Base-by-base conservation (phyloP, 495 filamentous ascomycete species). In the Hyphodiscus hymeniophilus region DNA sequence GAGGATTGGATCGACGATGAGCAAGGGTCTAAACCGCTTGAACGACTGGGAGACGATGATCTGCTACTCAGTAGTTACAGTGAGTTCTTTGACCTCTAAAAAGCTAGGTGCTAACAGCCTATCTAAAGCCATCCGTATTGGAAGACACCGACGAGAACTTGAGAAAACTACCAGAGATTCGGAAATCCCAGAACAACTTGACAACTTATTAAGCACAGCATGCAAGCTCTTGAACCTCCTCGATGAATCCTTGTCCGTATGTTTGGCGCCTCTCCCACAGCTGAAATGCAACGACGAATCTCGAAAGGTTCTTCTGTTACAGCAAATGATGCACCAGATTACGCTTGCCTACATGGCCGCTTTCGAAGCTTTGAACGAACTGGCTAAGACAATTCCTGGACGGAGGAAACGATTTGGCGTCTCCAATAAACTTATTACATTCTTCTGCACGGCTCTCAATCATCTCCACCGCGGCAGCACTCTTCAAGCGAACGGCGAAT, bases 371-470 rank as follows among this genome's bases (percentile, higher is more conserved):
- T 39, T 73, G 17, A 60, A 65, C 21, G 71, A 65, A 41, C 31
- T 73, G 0, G 47, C 60, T 3, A 38, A 24, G 5, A 54, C 51
- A 1, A 51, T 57, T 4, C 33, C 55, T 17, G 53, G 48, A 0
- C 39, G 17, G 6, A 42, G 48, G n/a, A 52, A 54, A 18, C 49
- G 48, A 11, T 54, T 51, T 0, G 60, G 66, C 10, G 23, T 73
- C 21, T 55, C 48, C 1, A 74, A 72, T 55, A 62, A 64, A 23
- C 45, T 74, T 7, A 66, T 67, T 11, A 57, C 52, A 22, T 56
- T 75, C 12, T 73, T 68, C 44, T 62, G 69, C 28, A 61, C 62
- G 15, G 58, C 53, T 5, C 55, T 74, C 50, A 48, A 60, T 10
- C 51, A 55, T 24, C 50, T 74, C 2, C 50, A 60, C 15, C 50